Conservation (phyloP, 805 yeast species). For the Jamesozyma rosinii region DNA sequence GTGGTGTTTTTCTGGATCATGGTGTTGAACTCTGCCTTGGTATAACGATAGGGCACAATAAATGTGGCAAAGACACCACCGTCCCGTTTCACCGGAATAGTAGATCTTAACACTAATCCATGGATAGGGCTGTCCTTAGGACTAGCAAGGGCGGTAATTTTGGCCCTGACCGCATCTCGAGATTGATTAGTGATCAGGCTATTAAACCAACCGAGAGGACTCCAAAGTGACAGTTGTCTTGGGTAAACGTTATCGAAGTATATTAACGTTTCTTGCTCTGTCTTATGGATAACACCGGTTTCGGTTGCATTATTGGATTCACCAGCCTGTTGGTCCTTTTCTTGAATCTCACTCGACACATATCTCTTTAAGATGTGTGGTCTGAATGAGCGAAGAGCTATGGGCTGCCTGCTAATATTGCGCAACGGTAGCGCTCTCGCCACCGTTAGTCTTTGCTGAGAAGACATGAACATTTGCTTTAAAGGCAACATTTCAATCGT, state of each 20-base stretch:
- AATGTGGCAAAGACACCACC: slow-evolving; percentile 91
- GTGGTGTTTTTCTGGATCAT: slow-evolving; percentile 41
- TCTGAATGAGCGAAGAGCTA: not conserved
- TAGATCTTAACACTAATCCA: slow-evolving; percentile 43
- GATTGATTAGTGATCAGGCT: slow-evolving; percentile 31
- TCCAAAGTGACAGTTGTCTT: slow-evolving; percentile 37
- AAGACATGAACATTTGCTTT: not conserved
- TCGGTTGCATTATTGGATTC: slow-evolving; percentile 46
- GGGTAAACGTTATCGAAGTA: slow-evolving; percentile 52
- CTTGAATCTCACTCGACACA: slow-evolving; percentile 35
- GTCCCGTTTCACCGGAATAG: slow-evolving; percentile 68
- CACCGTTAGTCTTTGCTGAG: not conserved
- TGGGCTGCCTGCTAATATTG: not conserved
- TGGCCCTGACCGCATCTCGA: slow-evolving; percentile 34
- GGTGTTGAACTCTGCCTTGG: slow-evolving; percentile 45
- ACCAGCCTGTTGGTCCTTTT: slow-evolving; percentile 42
- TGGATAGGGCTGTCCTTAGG: slow-evolving; percentile 32
- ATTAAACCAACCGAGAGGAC: slow-evolving; percentile 37
- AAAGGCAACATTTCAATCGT: not conserved
- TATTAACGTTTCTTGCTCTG: slow-evolving; percentile 41
- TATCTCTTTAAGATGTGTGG: slow-evolving; percentile 15
- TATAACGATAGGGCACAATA: slow-evolving; percentile 43
- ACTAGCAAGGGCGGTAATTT: slow-evolving; percentile 34
- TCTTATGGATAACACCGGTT: slow-evolving; percentile 49
- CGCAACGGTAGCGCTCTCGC: not conserved